A percentile compares a stretch with the other conserved stretches of the same genome.
Evolutionary conservation across 495 filamentous ascomycete genomes (phyloP).

Genomic region (Jackrogersella multiformis): DNA sequence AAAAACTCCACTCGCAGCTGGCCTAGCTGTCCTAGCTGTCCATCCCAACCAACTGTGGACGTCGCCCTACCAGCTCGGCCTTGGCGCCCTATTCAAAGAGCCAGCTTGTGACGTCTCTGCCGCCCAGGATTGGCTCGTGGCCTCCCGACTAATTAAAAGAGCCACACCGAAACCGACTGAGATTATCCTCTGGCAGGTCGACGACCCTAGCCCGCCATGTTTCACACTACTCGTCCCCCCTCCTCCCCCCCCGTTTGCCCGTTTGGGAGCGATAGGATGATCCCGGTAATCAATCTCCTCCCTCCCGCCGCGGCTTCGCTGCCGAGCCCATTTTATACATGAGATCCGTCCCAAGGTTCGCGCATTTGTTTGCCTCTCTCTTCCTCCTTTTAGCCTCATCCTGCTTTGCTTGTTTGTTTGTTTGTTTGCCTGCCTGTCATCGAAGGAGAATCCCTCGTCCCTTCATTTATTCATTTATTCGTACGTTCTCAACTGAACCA

Average conservation of each 20-base stretch:
- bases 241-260: too few species aligned
- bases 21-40: conserved; percentile 24
- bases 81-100: conserved; percentile 38
- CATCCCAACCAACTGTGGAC: conserved; percentile 32
- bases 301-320: conserved; percentile 12
- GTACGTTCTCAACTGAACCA: conserved; percentile 2
- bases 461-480: conserved; percentile 17
- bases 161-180: conserved; percentile 37
- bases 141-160: conserved; percentile 38
- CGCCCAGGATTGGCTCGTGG: conserved; percentile 27
- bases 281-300: conserved; percentile 44
- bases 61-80: conserved; percentile 11
- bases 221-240: conserved; percentile 36
- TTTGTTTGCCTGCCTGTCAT: conserved; percentile 5
- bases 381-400: conserved; percentile 19
- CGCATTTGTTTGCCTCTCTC: conserved; percentile 6
- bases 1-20: conserved; percentile 16
- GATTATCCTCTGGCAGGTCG: conserved; percentile 33
- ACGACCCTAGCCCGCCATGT: conserved; percentile 36
- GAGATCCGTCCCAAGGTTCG: background rate
- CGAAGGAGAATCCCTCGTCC: conserved; percentile 22
- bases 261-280: conserved; percentile 27
- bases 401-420: conserved; percentile 37
- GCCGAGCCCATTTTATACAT: conserved; percentile 30
- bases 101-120: conserved; percentile 45